Base-by-base conservation (phyloP, 2,329 filamentous ascomycete species). In the Xylaria sp. region DNA sequence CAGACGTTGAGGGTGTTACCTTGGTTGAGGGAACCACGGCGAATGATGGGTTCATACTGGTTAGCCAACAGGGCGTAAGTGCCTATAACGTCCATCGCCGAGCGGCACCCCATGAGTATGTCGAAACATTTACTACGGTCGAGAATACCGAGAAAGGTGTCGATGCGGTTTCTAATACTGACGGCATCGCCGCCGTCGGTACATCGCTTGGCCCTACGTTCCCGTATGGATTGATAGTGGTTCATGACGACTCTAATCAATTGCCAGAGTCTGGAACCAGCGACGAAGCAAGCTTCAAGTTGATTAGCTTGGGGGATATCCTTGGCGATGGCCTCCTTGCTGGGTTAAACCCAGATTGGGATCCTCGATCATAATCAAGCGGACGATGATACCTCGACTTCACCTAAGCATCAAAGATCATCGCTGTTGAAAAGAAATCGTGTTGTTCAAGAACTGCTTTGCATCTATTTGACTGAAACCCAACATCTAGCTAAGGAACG, bases 211-310 rank as follows among this genome's bases (percentile, higher is more conserved):
- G 83, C 34, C 72, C 79, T 24, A 45, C 42, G 17, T 85, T 83
- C 60, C 81, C 81, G 0, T 72, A 75, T 7, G 85, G 85, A 0
- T 54, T 87, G 27, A 71, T 87, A 2, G 84, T 87, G 3, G 81
- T 84, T 12, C 85, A 87, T 65, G 85, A 87, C 69, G 85, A 88
- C 74, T 82, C 83, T 2, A 88, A 87, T 65, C 81, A 86, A 75
- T 74, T 85, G 7, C 76, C 80, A 0, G 80, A 74, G 5, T 84
- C 84, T 0, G 79, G 81, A 3, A 85, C 83, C 0, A 84, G 81
- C 24, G 76, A 78, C 0, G 78, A 83, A 68, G 83, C 85, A 0
- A 85, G 83, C 66, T 87, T 85, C 72, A 87, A 88, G 77, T 62
- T 87, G 17, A 76, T 85, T 3, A 81, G 78, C 53, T 70, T 85